Percentiles rank a stretch among this genome's conserved stretches.
Conservation (phyloP, 2,329 filamentous ascomycete species). For the Rugonectria rugulosa region DNA sequence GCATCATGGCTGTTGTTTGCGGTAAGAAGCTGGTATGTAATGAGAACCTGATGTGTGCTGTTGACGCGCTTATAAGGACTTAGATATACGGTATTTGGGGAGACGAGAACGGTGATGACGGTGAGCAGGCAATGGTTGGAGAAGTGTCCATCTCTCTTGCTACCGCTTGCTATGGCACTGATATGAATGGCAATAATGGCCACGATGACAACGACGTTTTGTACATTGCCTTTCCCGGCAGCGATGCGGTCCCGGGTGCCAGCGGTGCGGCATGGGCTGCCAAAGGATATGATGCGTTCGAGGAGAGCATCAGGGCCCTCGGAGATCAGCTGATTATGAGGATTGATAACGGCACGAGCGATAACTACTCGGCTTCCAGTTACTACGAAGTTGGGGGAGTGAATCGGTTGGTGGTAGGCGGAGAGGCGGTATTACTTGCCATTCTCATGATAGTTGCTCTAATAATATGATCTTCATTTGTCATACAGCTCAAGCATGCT, state of each 20-base stretch:
- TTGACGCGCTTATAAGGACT: neutral
- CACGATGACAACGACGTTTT: slow-evolving; percentile 64
- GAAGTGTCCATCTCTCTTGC: slow-evolving; percentile 65
- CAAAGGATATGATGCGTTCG: neutral
- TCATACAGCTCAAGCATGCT: too few species aligned
- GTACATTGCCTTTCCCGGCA: slow-evolving; percentile 64
- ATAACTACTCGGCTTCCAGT: too few species aligned
- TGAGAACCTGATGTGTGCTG: accelerated
- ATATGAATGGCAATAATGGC: slow-evolving; percentile 62
- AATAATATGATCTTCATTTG: too few species aligned
- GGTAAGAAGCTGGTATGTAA: slow-evolving; percentile 51
- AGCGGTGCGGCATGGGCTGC: slow-evolving; percentile 61
- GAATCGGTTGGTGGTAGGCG: too few species aligned
- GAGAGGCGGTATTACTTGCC: too few species aligned
- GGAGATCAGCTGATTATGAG: neutral
- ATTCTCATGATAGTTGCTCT: too few species aligned
- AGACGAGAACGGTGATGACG: slow-evolving; percentile 65
- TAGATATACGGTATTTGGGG: slow-evolving; percentile 68
- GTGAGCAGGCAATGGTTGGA: slow-evolving; percentile 56
- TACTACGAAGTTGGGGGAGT: too few species aligned
- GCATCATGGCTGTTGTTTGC: slow-evolving; percentile 64
- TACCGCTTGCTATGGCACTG: slow-evolving; percentile 61
- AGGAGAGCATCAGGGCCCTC: neutral
- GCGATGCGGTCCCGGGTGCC: slow-evolving; percentile 60
- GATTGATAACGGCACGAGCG: too few species aligned